Evolutionary conservation across 495 filamentous ascomycete genomes (phyloP).

Genomic region (Xylaria flabelliformis): DNA sequence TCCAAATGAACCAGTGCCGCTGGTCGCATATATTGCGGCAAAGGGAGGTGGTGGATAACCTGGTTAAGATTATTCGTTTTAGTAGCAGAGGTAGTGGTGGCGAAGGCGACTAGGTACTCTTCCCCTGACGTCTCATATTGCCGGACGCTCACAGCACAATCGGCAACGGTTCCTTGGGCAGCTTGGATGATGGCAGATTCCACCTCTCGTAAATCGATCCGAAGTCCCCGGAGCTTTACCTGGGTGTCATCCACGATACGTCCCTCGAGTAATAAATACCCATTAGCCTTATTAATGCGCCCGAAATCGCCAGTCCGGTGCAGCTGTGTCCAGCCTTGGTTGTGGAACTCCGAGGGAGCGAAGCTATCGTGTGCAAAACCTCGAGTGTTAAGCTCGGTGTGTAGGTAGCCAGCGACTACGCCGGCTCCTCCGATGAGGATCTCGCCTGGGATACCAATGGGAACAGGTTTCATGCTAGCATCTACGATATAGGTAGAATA

Average conservation of each 20-base stretch:
- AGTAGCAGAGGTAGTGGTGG: neutral
- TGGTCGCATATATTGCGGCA: neutral
- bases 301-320: constrained; percentile 50
- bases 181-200: constrained; percentile 39
- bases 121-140: neutral
- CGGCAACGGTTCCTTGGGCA: neutral
- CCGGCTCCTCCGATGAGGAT: constrained; percentile 36
- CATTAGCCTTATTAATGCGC: constrained; percentile 36
- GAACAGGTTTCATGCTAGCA: constrained; percentile 41
- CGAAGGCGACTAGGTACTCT: constrained; percentile 16
- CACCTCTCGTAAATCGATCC: constrained; percentile 48
- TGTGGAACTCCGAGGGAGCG: constrained; percentile 30
- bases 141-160: constrained; percentile 2
- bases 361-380: constrained; percentile 43
- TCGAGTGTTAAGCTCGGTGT: constrained; percentile 18
- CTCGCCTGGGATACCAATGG: constrained; percentile 31
- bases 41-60: neutral
- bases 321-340: constrained; percentile 39
- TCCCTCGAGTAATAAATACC: constrained; percentile 39
- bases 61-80: neutral
- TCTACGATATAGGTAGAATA: constrained; percentile 50
- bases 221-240: constrained; percentile 48
- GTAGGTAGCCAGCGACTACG: constrained; percentile 33
- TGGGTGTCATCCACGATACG: constrained; percentile 48
- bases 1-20: neutral